Evolutionary conservation across 108 stramenopile genomes (phyloP), one percentile per base, ranked within the genome.

Genomic region (Heterococcus sp.): DNA sequence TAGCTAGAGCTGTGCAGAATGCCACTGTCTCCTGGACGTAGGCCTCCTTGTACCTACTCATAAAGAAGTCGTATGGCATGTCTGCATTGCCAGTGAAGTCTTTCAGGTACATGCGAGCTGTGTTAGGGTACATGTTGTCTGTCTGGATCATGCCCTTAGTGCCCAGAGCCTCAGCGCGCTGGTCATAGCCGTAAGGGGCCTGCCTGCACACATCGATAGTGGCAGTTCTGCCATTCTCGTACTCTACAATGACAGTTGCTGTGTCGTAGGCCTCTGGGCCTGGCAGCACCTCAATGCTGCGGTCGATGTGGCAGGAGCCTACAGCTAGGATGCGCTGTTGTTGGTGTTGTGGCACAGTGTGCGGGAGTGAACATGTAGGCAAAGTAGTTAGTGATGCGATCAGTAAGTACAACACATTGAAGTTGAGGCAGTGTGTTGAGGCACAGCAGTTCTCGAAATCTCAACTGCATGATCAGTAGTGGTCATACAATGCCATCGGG

Each of bases 1-100:
- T 91, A 35, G 94, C 94, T 2, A 97, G 88, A 65, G 93, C 93
- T 69, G 95, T 89, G 87, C 93, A 93, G 85, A 97, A 97, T 3
- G 93, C 93, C 74, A 93, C 86, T 11, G 94, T 94, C 83, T 96
- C 94, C 46, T 92, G 81, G 81, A 82, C 66, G 73, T 82, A 82
- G n/a, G 81, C 81, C 81, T 96, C 96, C 76, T 94, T 94, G 90
- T 96, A 96, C 66, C 96, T 94, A 69, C 85, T 39, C 86, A 87
- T 85, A 90, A 97, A 97, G 85, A 97, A 97, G 84, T 97, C 95
- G 82, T 90, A 97, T 3, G 96, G 96, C 95, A 97, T 93, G 81
- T 97, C 96, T 38, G 96, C 96, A 78, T 97, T 97, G 68, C 96
- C 94, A 40, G 96, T 97, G 83, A 91, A 96, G 88, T 93, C 90